Evolutionary conservation across 805 yeast genomes (phyloP).

Genomic region (Teunomyces atbi): DNA sequence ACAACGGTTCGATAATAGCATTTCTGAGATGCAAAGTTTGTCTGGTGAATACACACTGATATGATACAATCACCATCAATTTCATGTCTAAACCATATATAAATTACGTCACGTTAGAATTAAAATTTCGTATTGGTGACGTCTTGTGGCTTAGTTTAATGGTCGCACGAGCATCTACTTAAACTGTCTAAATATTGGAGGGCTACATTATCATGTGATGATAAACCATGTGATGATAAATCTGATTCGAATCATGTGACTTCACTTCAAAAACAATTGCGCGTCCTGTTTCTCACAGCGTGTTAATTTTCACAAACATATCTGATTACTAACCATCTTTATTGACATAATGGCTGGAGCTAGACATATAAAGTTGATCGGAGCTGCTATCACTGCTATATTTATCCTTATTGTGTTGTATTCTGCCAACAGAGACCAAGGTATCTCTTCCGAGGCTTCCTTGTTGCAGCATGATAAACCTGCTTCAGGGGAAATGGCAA

Average conservation of each 20-base stretch:
- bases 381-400: constrained; percentile 2
- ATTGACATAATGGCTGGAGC: constrained; percentile 6
- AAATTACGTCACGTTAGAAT: background rate
- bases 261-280: too few relatives aligned
- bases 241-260: background rate
- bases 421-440: background rate
- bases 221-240: too few relatives aligned
- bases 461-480: background rate
- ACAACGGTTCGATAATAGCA: too few relatives aligned
- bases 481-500: constrained; percentile 8
- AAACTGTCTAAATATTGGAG: background rate
- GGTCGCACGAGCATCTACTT: background rate
- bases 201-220: background rate
- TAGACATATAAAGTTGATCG: constrained; percentile 9
- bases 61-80: background rate
- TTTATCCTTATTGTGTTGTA: constrained; percentile 7
- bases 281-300: background rate
- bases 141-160: background rate
- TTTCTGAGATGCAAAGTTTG: too few relatives aligned
- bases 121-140: background rate
- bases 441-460: background rate
- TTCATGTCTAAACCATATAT: background rate
- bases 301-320: background rate
- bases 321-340: background rate
- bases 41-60: background rate